Percentiles rank a stretch among this genome's conserved stretches.
These are phyloP conservation scores for Pichia terricola DNA, from an alignment of 1,139 yeast genomes.

Conservation along the genomic window DNA sequence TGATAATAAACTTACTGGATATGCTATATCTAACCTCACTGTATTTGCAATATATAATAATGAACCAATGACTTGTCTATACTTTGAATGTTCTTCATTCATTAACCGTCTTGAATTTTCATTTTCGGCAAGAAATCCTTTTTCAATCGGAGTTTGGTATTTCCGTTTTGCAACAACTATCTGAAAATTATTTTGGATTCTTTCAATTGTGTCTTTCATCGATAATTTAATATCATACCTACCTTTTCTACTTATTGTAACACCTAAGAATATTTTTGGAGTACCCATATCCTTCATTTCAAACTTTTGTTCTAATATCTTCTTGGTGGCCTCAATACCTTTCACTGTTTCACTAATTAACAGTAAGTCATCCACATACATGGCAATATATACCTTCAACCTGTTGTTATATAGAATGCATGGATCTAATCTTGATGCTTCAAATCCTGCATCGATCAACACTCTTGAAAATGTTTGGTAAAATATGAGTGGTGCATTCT, in stretches of 20 bases:
- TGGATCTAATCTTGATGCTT: constrained; percentile 1
- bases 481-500: constrained; percentile 4
- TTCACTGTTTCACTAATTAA: neutral
- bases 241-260: neutral
- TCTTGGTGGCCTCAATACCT: neutral
- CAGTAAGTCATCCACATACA: constrained; percentile 6
- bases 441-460: neutral
- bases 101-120: neutral
- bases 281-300: constrained; percentile 4
- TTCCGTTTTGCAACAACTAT: neutral
- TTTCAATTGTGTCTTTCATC: constrained; percentile 1
- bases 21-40: constrained; percentile 1
- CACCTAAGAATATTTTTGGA: constrained; percentile 3
- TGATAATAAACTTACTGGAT: constrained; percentile 1
- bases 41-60: constrained; percentile 1
- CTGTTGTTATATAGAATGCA: neutral
- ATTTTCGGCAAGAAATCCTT: neutral
- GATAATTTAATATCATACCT: neutral
- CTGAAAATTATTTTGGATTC: neutral
- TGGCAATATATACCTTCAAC: neutral
- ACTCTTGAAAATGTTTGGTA: neutral
- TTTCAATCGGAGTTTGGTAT: neutral
- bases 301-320: neutral
- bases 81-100: neutral
- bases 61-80: neutral